Percentiles rank a stretch among this genome's conserved stretches.
These are phyloP conservation scores for Ambrosia trifida DNA, from an alignment of 129 eudicot species.

Conservation along the genomic window DNA sequence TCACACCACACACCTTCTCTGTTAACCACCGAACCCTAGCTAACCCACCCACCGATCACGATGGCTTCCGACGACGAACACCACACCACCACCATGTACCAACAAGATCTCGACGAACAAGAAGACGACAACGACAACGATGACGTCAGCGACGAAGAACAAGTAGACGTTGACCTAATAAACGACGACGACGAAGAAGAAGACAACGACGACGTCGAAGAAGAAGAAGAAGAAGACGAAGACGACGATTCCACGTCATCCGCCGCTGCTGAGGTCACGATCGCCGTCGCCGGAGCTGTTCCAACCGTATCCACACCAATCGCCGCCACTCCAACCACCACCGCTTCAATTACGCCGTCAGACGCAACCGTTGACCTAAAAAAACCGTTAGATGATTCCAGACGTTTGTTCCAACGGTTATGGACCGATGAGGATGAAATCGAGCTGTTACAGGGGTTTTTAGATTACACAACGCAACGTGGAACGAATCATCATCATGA, in stretches of 20 bases:
- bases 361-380: constrained; percentile 39
- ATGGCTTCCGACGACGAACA: constrained; percentile 53
- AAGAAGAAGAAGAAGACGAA: constrained; percentile 37
- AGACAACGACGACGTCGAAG: constrained; percentile 32
- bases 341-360: constrained; percentile 9
- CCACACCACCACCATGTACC: constrained; percentile 40
- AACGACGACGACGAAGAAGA: constrained; percentile 29
- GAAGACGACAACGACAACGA: constrained; percentile 19
- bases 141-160: constrained; percentile 31
- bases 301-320: constrained; percentile 37
- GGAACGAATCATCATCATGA: constrained; percentile 64
- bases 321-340: constrained; percentile 28
- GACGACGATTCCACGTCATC: constrained; percentile 48
- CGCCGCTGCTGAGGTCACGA: constrained; percentile 42
- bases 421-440: constrained; percentile 98
- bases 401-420: constrained; percentile 76
- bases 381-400: constrained; percentile 61
- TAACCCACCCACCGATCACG: constrained; percentile 25
- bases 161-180: constrained; percentile 28
- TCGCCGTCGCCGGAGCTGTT: constrained; percentile 34
- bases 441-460: constrained; percentile 77
- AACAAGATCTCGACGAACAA: constrained; percentile 52
- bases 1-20: constrained; percentile 19
- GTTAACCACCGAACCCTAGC: constrained; percentile 31
- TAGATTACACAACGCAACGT: constrained; percentile 58